Percentiles rank a stretch among this genome's conserved stretches.
These are phyloP conservation scores for Neofusicoccum ribis DNA, from an alignment of 2,329 filamentous ascomycete genomes.

Conservation along the genomic window DNA sequence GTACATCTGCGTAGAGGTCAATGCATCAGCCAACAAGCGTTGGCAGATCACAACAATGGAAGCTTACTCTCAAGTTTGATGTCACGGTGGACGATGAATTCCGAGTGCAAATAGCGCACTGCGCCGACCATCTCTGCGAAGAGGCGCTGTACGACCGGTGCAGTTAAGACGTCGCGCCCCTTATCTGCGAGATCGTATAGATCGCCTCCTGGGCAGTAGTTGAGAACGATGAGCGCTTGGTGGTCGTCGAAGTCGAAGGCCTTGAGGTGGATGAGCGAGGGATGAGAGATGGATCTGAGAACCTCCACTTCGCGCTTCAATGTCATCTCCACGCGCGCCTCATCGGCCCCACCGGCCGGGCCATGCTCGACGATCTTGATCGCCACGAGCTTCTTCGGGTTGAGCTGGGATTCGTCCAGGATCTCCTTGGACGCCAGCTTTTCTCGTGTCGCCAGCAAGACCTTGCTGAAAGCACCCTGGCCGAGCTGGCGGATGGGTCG, in stretches of 20 bases:
- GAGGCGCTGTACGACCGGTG: slow-evolving; percentile 74
- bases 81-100: slow-evolving; percentile 90
- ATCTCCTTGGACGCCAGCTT: slow-evolving; percentile 46
- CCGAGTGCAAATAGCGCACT: slow-evolving; percentile 78
- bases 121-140: slow-evolving; percentile 88
- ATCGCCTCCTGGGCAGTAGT: slow-evolving; percentile 91
- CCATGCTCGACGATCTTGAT: slow-evolving; percentile 96
- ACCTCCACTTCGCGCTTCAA: slow-evolving; percentile 95
- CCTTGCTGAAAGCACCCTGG: slow-evolving; percentile 93
- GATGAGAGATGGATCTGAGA: slow-evolving; percentile 82
- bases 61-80: slow-evolving; percentile 94
- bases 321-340: slow-evolving; percentile 89
- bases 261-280: slow-evolving; percentile 86
- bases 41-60: slow-evolving; percentile 25
- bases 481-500: slow-evolving; percentile 78
- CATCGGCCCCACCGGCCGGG: slow-evolving; percentile 87
- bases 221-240: slow-evolving; percentile 80
- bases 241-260: slow-evolving; percentile 85
- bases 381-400: slow-evolving; percentile 82
- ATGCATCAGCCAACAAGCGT: slow-evolving; percentile 24
- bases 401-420: slow-evolving; percentile 51
- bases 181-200: slow-evolving; percentile 87
- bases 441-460: slow-evolving; percentile 86
- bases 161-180: slow-evolving; percentile 66
- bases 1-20: slow-evolving; percentile 65